A percentile compares a stretch with the other conserved stretches of the same genome.
Conservation (phyloP, 805 yeast species). For the Saccharomycopsis guyanensis region DNA sequence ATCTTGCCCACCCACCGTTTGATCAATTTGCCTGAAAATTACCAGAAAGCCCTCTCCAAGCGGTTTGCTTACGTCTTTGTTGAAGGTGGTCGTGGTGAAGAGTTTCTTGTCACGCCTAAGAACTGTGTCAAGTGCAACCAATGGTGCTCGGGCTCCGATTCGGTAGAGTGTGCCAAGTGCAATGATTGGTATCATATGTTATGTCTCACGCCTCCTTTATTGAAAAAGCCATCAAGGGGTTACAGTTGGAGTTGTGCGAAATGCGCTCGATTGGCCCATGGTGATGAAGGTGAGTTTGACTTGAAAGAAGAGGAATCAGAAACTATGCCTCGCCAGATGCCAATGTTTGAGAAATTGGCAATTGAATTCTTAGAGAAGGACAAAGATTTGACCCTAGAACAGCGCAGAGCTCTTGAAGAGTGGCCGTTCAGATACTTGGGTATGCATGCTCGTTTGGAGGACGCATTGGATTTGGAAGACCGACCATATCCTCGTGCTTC, state of each 20-base stretch:
- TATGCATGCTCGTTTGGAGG: conserved; percentile 64
- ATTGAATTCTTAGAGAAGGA: conserved; percentile 45
- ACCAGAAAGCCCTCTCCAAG: conserved; percentile 52
- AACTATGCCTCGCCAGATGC: conserved; percentile 26
- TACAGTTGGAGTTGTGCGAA: conserved; percentile 85
- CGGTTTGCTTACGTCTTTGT: conserved; percentile 69
- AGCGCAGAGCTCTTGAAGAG: conserved; percentile 53
- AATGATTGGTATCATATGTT: conserved; percentile 63
- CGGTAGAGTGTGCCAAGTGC: conserved; percentile 78
- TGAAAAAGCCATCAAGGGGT: conserved; percentile 75
- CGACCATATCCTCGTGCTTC: conserved; percentile 76
- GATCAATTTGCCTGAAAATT: conserved; percentile 50
- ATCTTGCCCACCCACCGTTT: conserved; percentile 58
- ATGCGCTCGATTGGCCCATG: conserved; percentile 42
- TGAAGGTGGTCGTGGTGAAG: conserved; percentile 59
- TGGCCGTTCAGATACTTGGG: conserved; percentile 83
- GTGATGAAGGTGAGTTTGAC: conserved; percentile 37
- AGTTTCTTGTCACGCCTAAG: conserved; percentile 53
- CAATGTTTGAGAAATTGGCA: conserved; percentile 53
- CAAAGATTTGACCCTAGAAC: conserved; percentile 30
- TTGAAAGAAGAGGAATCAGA: conserved; percentile 20
- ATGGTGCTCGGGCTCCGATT: conserved; percentile 73
- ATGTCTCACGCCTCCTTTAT: conserved; percentile 79
- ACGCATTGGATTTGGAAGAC: conserved; percentile 69
- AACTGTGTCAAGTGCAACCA: conserved; percentile 72